Base-by-base conservation (phyloP, 2,329 filamentous ascomycete genomes). In the Seiridium cupressi region DNA sequence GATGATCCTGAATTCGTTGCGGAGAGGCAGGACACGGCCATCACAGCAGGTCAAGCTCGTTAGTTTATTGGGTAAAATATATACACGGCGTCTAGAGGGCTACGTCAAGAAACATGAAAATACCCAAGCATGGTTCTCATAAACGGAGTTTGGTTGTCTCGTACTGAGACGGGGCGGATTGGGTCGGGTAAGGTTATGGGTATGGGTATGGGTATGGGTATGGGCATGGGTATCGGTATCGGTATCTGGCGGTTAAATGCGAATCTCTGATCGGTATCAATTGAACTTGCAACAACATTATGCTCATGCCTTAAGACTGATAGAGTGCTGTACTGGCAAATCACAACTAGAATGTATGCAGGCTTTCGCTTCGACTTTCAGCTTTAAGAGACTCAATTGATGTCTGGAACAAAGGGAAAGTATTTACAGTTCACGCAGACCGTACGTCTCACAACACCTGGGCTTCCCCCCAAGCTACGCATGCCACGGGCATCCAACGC, bases 1-100 rank as follows among this genome's bases (percentile, higher is more conserved):
- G 69, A 73, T 38, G 67, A 70, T 46, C 67, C 69, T 1, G 70
- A 68, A 38, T 69, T 67, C 44, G 61, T 51, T 11, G 40, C 58
- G 5, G 63, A 68, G 32, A 35, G 58, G 40, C 60, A 64, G 31
- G 60, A 38, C 13, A 18, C 49, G 5, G 49, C 32, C 13, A 53
- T 53, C 34, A 53, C 32, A 10, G 49, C 49, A n/a, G 49, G 49
- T 18, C 49, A 53, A 31, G 9, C 35, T 10, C 35, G 38, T 38
- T 53, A 35, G 38, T 26, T 9, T 40, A 53, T 18, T 35, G 5
- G 32, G 26, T 38, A 13, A 13, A 26, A 36, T 36, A 5, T 31
- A 31, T 18, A 26, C 9, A 1, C 38, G 38, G 38, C 38, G 38
- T 42, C 38, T 42, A 13, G 38, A 13, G 13, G 38, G 38, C 13